Conservation (phyloP, 257 asterid genomes). For the Solanum habrochaites region DNA sequence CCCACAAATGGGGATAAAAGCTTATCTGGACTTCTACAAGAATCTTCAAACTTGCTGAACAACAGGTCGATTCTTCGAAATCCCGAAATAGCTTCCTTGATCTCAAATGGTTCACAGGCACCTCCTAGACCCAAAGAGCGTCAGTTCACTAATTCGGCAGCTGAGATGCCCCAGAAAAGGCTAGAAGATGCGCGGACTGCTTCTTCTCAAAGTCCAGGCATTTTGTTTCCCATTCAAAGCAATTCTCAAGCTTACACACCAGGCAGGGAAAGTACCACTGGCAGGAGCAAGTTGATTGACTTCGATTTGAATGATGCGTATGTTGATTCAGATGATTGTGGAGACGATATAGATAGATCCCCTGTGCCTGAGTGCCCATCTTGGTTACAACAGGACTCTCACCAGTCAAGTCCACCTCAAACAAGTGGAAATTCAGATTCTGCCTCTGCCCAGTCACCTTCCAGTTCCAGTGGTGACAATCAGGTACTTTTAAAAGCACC, state of each 20-base stretch:
- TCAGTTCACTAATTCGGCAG: slow-evolving; percentile 12
- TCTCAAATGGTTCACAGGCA: slow-evolving; percentile 37
- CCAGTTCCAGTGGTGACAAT: slow-evolving; percentile 72
- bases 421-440: slow-evolving; percentile 75
- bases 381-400: slow-evolving; percentile 65
- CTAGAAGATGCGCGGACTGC: slow-evolving; percentile 19
- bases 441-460: slow-evolving; percentile 71
- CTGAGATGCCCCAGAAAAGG: slow-evolving; percentile 25
- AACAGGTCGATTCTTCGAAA: slow-evolving; percentile 32
- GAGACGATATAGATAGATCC: slow-evolving; percentile 45
- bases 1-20: slow-evolving; percentile 19
- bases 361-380: slow-evolving; percentile 44
- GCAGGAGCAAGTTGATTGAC: slow-evolving; percentile 46
- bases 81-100: slow-evolving; percentile 30
- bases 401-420: slow-evolving; percentile 76
- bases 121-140: slow-evolving; percentile 31
- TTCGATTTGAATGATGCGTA: slow-evolving; percentile 67
- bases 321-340: slow-evolving; percentile 63
- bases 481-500: slow-evolving; percentile 32
- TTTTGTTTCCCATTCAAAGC: slow-evolving; percentile 19
- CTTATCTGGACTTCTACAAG: slow-evolving; percentile 35
- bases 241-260: slow-evolving; percentile 35
- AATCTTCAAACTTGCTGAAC: slow-evolving; percentile 32
- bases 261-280: slow-evolving; percentile 35
- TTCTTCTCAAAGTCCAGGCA: slow-evolving; percentile 34